Evolutionary conservation across 2,329 filamentous ascomycete species (phyloP).

Genomic region (Alternaria sp.): DNA sequence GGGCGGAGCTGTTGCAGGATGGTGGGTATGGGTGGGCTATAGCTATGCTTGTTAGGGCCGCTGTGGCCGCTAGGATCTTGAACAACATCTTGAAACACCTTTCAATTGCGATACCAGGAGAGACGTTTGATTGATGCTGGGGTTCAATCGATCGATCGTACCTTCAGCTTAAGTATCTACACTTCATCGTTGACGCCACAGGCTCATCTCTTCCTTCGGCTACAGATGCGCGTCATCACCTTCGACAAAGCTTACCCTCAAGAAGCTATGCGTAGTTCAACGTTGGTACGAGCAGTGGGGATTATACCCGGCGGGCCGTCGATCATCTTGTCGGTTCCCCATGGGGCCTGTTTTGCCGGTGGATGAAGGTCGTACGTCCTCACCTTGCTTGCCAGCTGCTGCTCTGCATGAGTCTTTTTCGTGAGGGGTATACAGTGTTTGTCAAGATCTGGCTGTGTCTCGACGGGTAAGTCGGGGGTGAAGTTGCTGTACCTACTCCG

Average conservation of each 20-base stretch:
- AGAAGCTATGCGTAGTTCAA: background rate
- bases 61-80: background rate
- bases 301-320: conserved; percentile 8
- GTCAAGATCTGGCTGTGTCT: background rate
- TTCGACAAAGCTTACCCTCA: background rate
- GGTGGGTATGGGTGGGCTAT: background rate
- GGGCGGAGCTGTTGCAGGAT: background rate
- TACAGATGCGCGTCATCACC: background rate
- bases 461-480: background rate
- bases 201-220: background rate
- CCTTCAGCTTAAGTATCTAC: conserved; percentile 1
- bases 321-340: background rate
- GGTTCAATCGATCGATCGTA: background rate
- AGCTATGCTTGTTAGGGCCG: background rate
- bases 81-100: conserved; percentile 1
- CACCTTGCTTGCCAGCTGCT: background rate
- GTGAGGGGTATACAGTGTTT: background rate
- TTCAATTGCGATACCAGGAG: background rate
- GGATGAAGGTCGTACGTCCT: background rate
- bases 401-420: background rate
- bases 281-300: background rate
- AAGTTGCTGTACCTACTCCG: background rate
- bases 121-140: background rate
- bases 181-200: background rate
- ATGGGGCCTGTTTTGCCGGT: conserved; percentile 5